Conservation (phyloP, 2,329 filamentous ascomycete genomes). For the Colletotrichum cereale region DNA sequence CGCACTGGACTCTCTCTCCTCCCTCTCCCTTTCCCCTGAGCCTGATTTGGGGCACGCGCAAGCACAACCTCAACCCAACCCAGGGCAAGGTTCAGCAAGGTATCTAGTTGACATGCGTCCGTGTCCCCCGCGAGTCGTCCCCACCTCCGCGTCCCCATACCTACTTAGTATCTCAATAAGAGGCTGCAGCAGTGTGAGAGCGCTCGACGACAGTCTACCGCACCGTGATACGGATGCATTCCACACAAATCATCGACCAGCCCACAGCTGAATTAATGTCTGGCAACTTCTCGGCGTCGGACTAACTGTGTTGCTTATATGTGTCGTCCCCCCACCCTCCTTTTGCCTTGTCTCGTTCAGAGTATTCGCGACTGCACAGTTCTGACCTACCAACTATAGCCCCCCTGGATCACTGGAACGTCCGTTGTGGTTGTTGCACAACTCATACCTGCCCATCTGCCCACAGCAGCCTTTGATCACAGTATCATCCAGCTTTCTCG, state of each 20-base stretch:
- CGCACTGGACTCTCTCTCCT: background rate
- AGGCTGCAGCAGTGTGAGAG: background rate
- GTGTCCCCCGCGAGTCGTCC: background rate
- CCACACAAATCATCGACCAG: background rate
- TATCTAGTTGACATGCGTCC: background rate
- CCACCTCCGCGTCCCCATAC: constrained; percentile 9
- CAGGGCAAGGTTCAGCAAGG: constrained; percentile 22
- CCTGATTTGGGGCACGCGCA: constrained; percentile 3
- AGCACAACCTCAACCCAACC: constrained; percentile 4
- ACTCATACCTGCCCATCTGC: background rate
- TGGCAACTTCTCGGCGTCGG: background rate
- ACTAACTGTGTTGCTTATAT: background rate
- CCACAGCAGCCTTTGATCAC: background rate
- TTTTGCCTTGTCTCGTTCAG: background rate
- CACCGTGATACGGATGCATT: background rate
- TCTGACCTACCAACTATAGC: background rate
- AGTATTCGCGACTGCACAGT: background rate
- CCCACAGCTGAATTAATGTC: background rate
- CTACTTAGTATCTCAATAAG: background rate
- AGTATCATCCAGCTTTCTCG: background rate
- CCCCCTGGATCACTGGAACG: background rate
- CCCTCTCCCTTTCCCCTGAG: background rate
- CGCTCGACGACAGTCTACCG: background rate
- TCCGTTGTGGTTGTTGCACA: background rate
- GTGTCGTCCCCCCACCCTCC: background rate